A percentile compares a stretch with the other conserved stretches of the same genome.
phyloP scores from a whole-genome alignment of 805 yeast genomes.

The Ogataea glucozyma region DNA sequence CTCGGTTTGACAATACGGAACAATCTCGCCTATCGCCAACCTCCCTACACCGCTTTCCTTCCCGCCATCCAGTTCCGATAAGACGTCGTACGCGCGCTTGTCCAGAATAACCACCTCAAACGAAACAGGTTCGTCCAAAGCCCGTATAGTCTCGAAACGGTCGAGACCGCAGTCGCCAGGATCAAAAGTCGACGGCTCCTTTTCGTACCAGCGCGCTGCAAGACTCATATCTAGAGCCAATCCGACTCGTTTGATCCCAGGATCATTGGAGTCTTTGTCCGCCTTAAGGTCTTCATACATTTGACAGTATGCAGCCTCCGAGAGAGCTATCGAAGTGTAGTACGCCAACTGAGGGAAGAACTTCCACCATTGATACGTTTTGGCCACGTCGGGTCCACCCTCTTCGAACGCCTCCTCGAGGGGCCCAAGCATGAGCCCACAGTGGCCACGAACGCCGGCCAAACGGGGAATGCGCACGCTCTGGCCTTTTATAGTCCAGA shows the following conservation, averaged over 20 bases:
- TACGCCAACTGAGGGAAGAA: background rate
- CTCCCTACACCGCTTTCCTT: background rate
- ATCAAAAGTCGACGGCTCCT: background rate
- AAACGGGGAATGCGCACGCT: background rate
- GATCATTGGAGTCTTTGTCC: too few species aligned
- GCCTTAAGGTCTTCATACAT: background rate
- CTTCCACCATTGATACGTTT: background rate
- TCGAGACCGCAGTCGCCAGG: background rate
- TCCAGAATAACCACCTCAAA: background rate
- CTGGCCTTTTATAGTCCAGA: background rate
- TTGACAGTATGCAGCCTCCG: background rate
- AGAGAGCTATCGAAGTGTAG: background rate
- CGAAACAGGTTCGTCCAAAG: background rate
- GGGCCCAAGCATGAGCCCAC: background rate
- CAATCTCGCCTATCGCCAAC: background rate
- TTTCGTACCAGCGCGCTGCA: background rate
- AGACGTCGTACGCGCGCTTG: background rate
- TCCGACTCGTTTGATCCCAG: too few species aligned
- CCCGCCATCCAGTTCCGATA: background rate
- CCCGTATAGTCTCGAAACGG: background rate
- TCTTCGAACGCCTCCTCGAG: background rate
- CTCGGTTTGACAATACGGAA: too few species aligned
- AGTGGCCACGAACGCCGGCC: background rate
- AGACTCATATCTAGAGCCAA: background rate
- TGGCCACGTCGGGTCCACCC: background rate